Percentiles rank a stretch among this genome's conserved stretches.
phyloP scores from a whole-genome alignment of 805 yeast genomes.

The Torulaspora microellipsoides region DNA sequence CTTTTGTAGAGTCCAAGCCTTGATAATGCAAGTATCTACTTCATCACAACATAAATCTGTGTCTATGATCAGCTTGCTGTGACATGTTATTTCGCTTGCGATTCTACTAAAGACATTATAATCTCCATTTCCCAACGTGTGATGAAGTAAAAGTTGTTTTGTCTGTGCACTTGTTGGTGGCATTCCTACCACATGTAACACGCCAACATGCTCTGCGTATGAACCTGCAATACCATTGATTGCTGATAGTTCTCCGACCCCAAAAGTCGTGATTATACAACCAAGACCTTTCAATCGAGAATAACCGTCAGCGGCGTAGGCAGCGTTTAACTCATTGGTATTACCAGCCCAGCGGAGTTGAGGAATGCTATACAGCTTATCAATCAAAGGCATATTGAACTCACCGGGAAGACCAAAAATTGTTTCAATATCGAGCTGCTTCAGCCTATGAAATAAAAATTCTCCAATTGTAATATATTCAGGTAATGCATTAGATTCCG shows the following conservation, averaged over 20 bases:
- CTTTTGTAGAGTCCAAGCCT: slow-evolving; percentile 46
- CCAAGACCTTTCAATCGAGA: slow-evolving; percentile 46
- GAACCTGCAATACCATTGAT: slow-evolving; percentile 81
- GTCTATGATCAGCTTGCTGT: slow-evolving; percentile 53
- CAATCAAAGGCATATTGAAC: slow-evolving; percentile 60
- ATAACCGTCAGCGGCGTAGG: slow-evolving; percentile 89
- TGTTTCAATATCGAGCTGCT: slow-evolving; percentile 48
- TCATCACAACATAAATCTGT: slow-evolving; percentile 52
- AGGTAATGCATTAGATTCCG: slow-evolving; percentile 15
- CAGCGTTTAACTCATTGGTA: slow-evolving; percentile 86
- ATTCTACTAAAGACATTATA: slow-evolving; percentile 52
- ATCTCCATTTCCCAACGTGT: slow-evolving; percentile 26
- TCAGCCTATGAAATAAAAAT: slow-evolving; percentile 55
- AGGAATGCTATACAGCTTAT: slow-evolving; percentile 51
- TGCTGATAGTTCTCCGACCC: slow-evolving; percentile 88
- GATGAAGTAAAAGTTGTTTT: slow-evolving; percentile 36
- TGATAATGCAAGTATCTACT: slow-evolving; percentile 41
- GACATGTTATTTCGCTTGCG: slow-evolving; percentile 44
- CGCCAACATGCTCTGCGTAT: slow-evolving; percentile 75
- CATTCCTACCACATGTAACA: slow-evolving; percentile 82
- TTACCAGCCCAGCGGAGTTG: slow-evolving; percentile 69
- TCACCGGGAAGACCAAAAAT: slow-evolving; percentile 77
- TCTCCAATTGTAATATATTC: slow-evolving; percentile 51
- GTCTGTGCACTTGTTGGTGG: slow-evolving; percentile 42
- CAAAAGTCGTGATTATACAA: slow-evolving; percentile 54